Evolutionary conservation across 2,329 filamentous ascomycete genomes (phyloP), one percentile per base, ranked within the genome.

Genomic region (Arthrobotrys entomopaga): DNA sequence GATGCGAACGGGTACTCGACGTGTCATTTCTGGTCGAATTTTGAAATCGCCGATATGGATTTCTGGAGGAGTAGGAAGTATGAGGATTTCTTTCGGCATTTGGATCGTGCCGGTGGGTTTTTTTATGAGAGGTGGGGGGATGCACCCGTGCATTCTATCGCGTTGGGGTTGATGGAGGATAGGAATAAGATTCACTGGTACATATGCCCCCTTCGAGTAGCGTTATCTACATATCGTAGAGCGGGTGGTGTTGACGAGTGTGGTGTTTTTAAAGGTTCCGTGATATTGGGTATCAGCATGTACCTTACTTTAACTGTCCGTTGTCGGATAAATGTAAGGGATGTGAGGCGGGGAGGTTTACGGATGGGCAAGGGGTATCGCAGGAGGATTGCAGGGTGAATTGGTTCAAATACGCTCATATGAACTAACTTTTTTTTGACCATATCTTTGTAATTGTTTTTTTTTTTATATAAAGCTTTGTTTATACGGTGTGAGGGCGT

Each of bases 111-210:
- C 0, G 95, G 95, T 42, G 95, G 95, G 22, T 99, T 99, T 87
- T 99, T 97, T 82, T 99, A 99, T 81, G 95, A 99, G 84, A 86
- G 95, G 78, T 99, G 95, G 95, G 95, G 95, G 8, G 95, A 99
- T 84, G 95, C 95, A 1, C 95, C 95, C 0, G 95, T 99, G 4
- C 95, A 99, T 82, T 96, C 92, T 77, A 93, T 99, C 79, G 95
- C 92, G 0, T 82, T 99, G 48, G 95, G 92, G 29, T 82, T 99
- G 24, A 97, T 99, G 80, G 94, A 96, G 79, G 94, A 99, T 80
- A 87, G 89, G 80, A 90, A 86, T 82, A 93, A 92, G 81, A 91
- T 99, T 75, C 94, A 98, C 82, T 98, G 93, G 93, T 26, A 26
- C 7, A n/a, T n/a, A n/a, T n/a, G n/a, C n/a, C n/a, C n/a, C n/a